Percentiles rank a stretch among this genome's conserved stretches.
These are phyloP conservation scores for Solanum chmielewskii DNA, from an alignment of 257 asterid genomes.

Conservation along the genomic window DNA sequence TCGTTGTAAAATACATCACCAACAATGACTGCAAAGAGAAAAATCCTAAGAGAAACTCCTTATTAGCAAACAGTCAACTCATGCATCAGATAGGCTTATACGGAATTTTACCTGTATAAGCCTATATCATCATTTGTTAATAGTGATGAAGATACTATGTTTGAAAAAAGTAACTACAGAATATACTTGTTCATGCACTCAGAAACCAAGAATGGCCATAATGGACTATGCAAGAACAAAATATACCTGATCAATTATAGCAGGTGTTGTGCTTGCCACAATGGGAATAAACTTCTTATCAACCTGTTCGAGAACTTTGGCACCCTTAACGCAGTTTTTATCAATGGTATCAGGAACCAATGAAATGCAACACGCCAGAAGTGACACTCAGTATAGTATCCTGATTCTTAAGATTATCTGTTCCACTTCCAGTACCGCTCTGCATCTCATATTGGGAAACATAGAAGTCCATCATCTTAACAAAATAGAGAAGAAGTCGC, in stretches of 20 bases:
- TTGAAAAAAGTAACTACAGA: background rate
- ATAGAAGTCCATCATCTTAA: background rate
- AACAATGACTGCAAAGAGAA: background rate
- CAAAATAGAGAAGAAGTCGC: background rate
- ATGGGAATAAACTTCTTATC: background rate
- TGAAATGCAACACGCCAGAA: background rate
- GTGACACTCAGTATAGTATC: background rate
- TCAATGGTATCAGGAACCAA: background rate
- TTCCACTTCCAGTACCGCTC: background rate
- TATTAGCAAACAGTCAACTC: background rate
- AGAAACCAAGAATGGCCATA: background rate
- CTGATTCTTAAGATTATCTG: background rate
- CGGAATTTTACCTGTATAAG: conserved; percentile 40
- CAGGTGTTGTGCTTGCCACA: background rate
- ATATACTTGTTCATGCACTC: background rate
- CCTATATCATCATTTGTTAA: background rate
- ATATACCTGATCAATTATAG: background rate
- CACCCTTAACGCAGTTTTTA: background rate
- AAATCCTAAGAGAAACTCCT: conserved; percentile 9
- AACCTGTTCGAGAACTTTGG: background rate
- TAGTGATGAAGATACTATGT: background rate
- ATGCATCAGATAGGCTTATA: background rate
- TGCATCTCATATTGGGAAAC: background rate
- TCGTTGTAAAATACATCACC: background rate
- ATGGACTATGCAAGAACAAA: background rate